Base-by-base conservation (phyloP, 106 monocot species). In the Phalaenopsis equestris region DNA sequence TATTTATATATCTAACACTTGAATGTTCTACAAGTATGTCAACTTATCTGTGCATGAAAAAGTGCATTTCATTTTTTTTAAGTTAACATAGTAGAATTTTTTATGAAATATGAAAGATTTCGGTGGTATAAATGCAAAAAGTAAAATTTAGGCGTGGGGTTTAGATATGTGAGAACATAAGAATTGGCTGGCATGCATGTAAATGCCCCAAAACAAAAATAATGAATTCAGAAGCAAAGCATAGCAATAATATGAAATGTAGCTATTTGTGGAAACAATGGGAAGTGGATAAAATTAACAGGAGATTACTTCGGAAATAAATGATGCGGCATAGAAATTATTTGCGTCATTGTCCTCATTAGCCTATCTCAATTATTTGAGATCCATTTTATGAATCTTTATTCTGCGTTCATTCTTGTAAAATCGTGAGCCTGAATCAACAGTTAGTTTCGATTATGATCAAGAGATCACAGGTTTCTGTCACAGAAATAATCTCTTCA, bases 141-240 rank as follows among this genome's bases (percentile, higher is more conserved):
- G 30, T 30, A 30, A 30, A 30, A 30, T 30, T 30, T 30, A 30
- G 30, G 30, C 0, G 30, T 30, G 30, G 30, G 30, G 30, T 30
- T 30, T 30, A 30, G 30, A 30, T 30, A 30, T 30, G 30, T 30
- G 30, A 30, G 0, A 30, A 30, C 30, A 30, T 30, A 30, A 30
- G 30, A 30, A 30, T 30, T 30, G 30, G 30, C 30, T 30, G 30
- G 30, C 30, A 30, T 30, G 30, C 30, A 30, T 30, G 30, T 30
- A 30, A 30, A 30, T 30, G 30, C 30, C 30, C 30, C 30, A 80
- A 79, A 67, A 76, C 41, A 78, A 57, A 84, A 55, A 84, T 65
- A 41, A 49, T 43, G 42, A 72, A 41, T 41, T 72, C n/a, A 72
- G 41, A 72, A 72, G 24, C 38, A 41, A 72, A 41, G 10, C 39